Evolutionary conservation across 2,329 filamentous ascomycete species (phyloP).

Genomic region (Fusarium zealandicum): DNA sequence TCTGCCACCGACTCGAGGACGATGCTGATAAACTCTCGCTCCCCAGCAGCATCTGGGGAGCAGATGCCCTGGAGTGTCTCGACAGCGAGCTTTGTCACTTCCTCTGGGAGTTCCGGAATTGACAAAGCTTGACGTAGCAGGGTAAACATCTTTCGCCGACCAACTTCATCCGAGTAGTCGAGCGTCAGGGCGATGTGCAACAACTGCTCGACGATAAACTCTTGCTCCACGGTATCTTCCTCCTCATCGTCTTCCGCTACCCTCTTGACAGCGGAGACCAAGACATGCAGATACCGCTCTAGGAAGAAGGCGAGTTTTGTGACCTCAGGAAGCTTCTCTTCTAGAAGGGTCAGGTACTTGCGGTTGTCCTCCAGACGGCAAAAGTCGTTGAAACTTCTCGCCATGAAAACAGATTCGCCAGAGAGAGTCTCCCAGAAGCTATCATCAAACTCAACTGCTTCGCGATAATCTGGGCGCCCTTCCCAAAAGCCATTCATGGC

Average conservation of each 20-base stretch:
- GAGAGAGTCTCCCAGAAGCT: slow-evolving; percentile 81
- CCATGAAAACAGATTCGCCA: slow-evolving; percentile 88
- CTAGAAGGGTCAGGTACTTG: slow-evolving; percentile 77
- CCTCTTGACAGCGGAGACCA: slow-evolving; percentile 69
- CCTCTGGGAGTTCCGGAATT: slow-evolving; percentile 86
- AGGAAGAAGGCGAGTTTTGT: slow-evolving; percentile 89
- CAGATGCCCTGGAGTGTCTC: slow-evolving; percentile 85
- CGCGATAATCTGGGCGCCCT: slow-evolving; percentile 81
- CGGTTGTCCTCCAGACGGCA: slow-evolving; percentile 78
- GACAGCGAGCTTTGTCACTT: slow-evolving; percentile 86
- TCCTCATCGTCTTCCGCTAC: slow-evolving; percentile 66
- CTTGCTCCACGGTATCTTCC: slow-evolving; percentile 85
- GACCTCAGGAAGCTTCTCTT: slow-evolving; percentile 95
- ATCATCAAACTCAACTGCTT: slow-evolving; percentile 75
- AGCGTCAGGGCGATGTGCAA: slow-evolving; percentile 90
- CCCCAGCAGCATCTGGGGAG: slow-evolving; percentile 74
- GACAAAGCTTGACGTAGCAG: slow-evolving; percentile 86
- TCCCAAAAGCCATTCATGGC: slow-evolving; percentile 98
- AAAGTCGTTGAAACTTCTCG: slow-evolving; percentile 92
- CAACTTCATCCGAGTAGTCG: slow-evolving; percentile 97
- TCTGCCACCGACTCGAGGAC: slow-evolving; percentile 95
- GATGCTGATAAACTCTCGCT: slow-evolving; percentile 83
- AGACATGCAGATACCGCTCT: slow-evolving; percentile 76
- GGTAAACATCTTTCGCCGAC: slow-evolving; percentile 93
- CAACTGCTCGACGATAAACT: slow-evolving; percentile 95